A percentile compares a stretch with the other conserved stretches of the same genome.
These are phyloP conservation scores for Leccinum truebloodii DNA, from an alignment of 768 basidiomycete species.

Conservation along the genomic window DNA sequence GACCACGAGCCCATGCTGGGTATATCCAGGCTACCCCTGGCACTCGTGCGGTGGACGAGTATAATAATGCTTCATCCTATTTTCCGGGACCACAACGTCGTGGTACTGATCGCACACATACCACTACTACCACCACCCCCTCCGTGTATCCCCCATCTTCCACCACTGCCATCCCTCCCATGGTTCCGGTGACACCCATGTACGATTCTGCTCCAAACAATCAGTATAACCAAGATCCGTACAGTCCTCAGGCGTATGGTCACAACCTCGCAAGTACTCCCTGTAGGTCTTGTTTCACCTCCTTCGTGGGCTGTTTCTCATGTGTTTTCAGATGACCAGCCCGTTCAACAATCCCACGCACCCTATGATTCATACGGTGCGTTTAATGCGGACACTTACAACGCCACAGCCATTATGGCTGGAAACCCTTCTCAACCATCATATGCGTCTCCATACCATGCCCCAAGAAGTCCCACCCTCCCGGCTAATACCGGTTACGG, in stretches of 20 bases:
- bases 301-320: slow-evolving; percentile 2
- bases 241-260: slow-evolving; percentile 43
- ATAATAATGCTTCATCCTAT: slow-evolving; percentile 54
- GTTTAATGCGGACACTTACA: slow-evolving; percentile 44
- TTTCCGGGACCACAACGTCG: slow-evolving; percentile 45
- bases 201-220: slow-evolving; percentile 24
- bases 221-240: slow-evolving; percentile 31
- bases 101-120: slow-evolving; percentile 40
- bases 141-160: slow-evolving; percentile 37
- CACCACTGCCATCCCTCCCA: slow-evolving; percentile 21
- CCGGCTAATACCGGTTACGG: slow-evolving; percentile 57
- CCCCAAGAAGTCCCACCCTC: slow-evolving; percentile 18
- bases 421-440: slow-evolving; percentile 16
- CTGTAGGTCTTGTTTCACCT: slow-evolving; percentile 42
- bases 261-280: slow-evolving; percentile 54
- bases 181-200: slow-evolving; percentile 11
- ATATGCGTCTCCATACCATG: slow-evolving; percentile 16
- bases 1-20: slow-evolving; percentile 54
- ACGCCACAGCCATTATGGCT: slow-evolving; percentile 25
- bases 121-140: slow-evolving; percentile 42
- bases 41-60: slow-evolving; percentile 73
- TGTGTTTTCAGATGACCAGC: slow-evolving; percentile 49
- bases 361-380: slow-evolving; percentile 53
- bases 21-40: slow-evolving; percentile 68
- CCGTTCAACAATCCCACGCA: slow-evolving; percentile 50